Percentiles rank a stretch among this genome's conserved stretches.
Conservation (phyloP, 257 asterid species). For the Solanum sejunctum region DNA sequence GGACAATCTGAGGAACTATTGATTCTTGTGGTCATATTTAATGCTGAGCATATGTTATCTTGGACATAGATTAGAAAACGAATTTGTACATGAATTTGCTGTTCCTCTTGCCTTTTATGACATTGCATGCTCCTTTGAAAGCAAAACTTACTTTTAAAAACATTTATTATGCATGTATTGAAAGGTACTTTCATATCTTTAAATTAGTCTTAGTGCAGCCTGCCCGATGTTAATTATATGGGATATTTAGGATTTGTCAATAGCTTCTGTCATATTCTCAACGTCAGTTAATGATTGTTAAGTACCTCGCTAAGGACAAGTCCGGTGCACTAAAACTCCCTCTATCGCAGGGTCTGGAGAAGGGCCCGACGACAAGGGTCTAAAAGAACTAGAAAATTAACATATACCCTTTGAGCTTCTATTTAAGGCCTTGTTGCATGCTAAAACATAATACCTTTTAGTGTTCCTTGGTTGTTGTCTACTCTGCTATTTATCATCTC, state of each 20-base stretch:
- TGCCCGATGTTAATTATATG: not conserved
- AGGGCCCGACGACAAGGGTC: too few relatives aligned
- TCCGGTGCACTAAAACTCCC: too few relatives aligned
- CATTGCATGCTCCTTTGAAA: not conserved
- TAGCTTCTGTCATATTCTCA: not conserved
- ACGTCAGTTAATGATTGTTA: not conserved
- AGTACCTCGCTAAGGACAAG: not conserved
- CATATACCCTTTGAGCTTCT: not conserved
- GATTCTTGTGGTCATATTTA: not conserved
- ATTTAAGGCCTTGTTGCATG: not conserved
- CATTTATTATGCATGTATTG: not conserved
- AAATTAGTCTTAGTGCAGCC: not conserved
- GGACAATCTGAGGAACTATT: not conserved
- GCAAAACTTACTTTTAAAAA: not conserved
- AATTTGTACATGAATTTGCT: not conserved
- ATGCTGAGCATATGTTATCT: not conserved
- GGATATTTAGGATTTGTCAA: not conserved
- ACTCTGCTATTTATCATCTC: not conserved
- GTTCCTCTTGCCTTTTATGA: not conserved
- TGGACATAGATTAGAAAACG: not conserved
- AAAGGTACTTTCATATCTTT: not conserved
- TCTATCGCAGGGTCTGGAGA: too few relatives aligned
- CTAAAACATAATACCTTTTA: not conserved
- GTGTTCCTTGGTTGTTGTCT: not conserved
- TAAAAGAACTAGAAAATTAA: not conserved